Conservation (phyloP, 2,329 filamentous ascomycete genomes). For the Clonostachys solani region DNA sequence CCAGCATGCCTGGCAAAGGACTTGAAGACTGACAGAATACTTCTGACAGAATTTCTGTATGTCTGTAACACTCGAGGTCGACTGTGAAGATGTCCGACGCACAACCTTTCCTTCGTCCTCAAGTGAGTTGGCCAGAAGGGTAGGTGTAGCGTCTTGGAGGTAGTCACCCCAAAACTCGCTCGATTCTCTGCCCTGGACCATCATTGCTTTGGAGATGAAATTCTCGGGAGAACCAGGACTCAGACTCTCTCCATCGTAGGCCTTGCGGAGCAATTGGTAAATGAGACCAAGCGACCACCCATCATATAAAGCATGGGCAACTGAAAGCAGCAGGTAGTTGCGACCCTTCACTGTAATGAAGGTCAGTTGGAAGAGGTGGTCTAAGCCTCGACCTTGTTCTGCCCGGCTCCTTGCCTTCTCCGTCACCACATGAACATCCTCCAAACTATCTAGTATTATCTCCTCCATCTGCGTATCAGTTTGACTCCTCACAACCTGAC, state of each 20-base stretch:
- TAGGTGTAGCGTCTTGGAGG: slow-evolving; percentile 46
- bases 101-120: not conserved
- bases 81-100: slow-evolving; percentile 1
- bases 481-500: slow-evolving; percentile 37
- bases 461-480: slow-evolving; percentile 11
- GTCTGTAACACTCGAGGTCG: not conserved
- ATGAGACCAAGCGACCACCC: slow-evolving; percentile 77
- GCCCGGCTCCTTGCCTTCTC: slow-evolving; percentile 3
- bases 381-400: slow-evolving; percentile 21
- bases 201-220: slow-evolving; percentile 32
- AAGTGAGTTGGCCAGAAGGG: slow-evolving; percentile 15
- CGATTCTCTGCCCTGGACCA: slow-evolving; percentile 9
- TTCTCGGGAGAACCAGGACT: slow-evolving; percentile 29
- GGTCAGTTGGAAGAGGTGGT: slow-evolving; percentile 42
- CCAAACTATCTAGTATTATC: slow-evolving; percentile 14
- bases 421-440: slow-evolving; percentile 29
- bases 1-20: slow-evolving; percentile 74
- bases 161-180: slow-evolving; percentile 67
- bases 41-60: slow-evolving; percentile 57
- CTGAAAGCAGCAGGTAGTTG: slow-evolving; percentile 57
- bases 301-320: slow-evolving; percentile 86
- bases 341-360: slow-evolving; percentile 3
- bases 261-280: slow-evolving; percentile 64
- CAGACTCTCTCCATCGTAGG: slow-evolving; percentile 44
- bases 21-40: slow-evolving; percentile 68